Evolutionary conservation across 2,329 filamentous ascomycete species (phyloP), one percentile per base, ranked within the genome.

Genomic region (Pseudocercospora pini-densiflorae): DNA sequence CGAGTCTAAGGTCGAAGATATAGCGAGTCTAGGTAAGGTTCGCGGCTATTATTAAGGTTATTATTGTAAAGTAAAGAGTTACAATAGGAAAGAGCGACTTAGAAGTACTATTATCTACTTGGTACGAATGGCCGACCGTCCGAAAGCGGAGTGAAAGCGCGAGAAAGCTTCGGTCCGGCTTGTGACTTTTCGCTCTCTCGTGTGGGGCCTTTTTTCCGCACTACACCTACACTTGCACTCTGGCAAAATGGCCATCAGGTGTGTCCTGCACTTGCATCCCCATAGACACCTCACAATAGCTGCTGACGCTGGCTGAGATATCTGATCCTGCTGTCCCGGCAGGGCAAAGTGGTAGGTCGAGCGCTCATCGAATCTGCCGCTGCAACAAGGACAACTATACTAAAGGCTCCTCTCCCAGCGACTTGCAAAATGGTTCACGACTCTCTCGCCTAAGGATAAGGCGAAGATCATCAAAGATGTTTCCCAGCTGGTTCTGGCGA

Each of bases 401-500:
- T 65, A 54, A 64, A 70, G 62, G 31, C 43, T 43, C 61, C 55
- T 63, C 57, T 72, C 66, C 64, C 82, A 99, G 95, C 94, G 95
- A 78, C 90, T 99, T 64, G 95, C 95, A 74, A 99, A 99, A 85
- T 99, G 95, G 95, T 99, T 99, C 83, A 97, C 94, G 63, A 99
- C 95, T 16, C 87, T 99, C 70, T 97, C 94, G 40, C 95, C 95
- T 70, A 97, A 91, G 82, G 95, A 99, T 79, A 99, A 99, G 85
- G 95, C 94, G 82, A 99, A 99, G 87, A 98, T 99, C 79, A 94
- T 99, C 87, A 99, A 99, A 83, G 95, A 99, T 86, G 95, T 99
- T 76, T 93, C 95, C 68, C 95, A 98, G 82, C 91, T 98, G 59
- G 95, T 99, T 74, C 90, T 99, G 73, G 95, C 95, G 70, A 89